Percentiles rank a stretch among this genome's conserved stretches.
Conservation (phyloP, 805 yeast genomes). For the Debaryomyces hansenii region DNA sequence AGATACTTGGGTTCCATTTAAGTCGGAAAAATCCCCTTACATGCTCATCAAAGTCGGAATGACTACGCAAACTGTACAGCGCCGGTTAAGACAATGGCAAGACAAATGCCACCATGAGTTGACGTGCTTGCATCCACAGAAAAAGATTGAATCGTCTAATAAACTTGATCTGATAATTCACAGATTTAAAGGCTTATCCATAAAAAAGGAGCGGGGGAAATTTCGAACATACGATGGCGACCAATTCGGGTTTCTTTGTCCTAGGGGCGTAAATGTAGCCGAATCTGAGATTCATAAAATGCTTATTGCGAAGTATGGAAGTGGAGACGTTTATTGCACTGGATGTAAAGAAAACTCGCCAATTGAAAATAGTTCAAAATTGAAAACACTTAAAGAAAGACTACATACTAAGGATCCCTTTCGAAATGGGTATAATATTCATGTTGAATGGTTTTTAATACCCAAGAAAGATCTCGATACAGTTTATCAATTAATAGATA, state of each 20-base stretch:
- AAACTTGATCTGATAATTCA: conserved; percentile 5
- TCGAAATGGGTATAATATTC: conserved; percentile 31
- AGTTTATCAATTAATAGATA: conserved; percentile 36
- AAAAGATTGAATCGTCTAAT: conserved; percentile 4
- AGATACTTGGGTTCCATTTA: conserved; percentile 31
- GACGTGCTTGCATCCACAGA: conserved; percentile 35
- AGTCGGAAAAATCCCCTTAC: conserved; percentile 35
- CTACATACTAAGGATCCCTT: conserved; percentile 5
- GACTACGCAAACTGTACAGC: conserved; percentile 46
- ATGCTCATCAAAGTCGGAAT: conserved; percentile 53
- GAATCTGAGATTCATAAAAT: conserved; percentile 44
- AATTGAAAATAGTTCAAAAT: background rate
- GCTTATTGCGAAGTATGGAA: conserved; percentile 42
- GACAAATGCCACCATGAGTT: conserved; percentile 50
- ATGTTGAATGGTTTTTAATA: conserved; percentile 58
- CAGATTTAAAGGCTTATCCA: background rate
- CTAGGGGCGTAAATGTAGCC: conserved; percentile 26
- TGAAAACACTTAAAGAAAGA: background rate
- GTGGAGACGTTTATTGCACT: conserved; percentile 48
- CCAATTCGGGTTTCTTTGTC: conserved; percentile 37
- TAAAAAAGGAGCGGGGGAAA: background rate
- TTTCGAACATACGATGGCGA: conserved; percentile 18
- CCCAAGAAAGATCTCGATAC: conserved; percentile 39
- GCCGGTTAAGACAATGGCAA: conserved; percentile 52
- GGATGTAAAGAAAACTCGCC: conserved; percentile 33